phyloP scores from a whole-genome alignment of 352 stramenopile genomes.

The Pythium guiyangense region DNA sequence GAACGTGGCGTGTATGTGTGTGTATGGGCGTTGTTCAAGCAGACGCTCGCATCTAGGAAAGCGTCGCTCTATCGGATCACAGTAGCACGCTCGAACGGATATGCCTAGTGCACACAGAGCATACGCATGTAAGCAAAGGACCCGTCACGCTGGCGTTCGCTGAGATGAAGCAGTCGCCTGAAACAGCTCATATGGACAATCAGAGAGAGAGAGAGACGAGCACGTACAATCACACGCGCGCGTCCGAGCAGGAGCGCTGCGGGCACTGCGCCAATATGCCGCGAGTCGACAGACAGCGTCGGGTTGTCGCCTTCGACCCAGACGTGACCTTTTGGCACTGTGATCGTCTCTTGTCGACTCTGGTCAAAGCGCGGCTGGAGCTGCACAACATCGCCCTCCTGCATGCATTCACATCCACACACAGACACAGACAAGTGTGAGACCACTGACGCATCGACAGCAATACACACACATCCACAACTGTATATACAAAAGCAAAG shows the following conservation, averaged over 20 bases:
- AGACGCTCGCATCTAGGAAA: constrained; percentile 2
- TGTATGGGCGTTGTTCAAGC: background rate
- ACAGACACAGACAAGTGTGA: too few relatives aligned
- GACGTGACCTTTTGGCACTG: constrained; percentile 90
- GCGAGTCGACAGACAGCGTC: constrained; percentile 91
- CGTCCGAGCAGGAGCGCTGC: constrained; percentile 82
- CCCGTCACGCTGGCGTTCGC: background rate
- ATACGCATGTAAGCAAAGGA: background rate
- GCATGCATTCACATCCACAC: background rate
- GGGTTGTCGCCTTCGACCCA: constrained; percentile 98
- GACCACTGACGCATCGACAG: background rate
- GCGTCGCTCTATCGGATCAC: constrained; percentile 19
- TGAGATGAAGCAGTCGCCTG: too few relatives aligned
- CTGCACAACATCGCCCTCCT: constrained; percentile 81
- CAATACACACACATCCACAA: background rate
- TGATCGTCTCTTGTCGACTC: constrained; percentile 45
- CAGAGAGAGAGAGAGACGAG: constrained; percentile 7
- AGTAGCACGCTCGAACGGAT: constrained; percentile 12
- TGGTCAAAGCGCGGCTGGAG: constrained; percentile 71
- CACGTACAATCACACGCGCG: constrained; percentile 61
- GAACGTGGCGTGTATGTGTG: background rate
- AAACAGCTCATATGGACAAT: background rate
- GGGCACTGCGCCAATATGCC: constrained; percentile 92
- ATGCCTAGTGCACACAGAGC: constrained; percentile 4
- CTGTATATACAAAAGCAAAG: constrained; percentile 1